These are phyloP conservation scores for Peniophora sp. DNA, from an alignment of 1,284 basidiomycete genomes.

Conservation along the genomic window DNA sequence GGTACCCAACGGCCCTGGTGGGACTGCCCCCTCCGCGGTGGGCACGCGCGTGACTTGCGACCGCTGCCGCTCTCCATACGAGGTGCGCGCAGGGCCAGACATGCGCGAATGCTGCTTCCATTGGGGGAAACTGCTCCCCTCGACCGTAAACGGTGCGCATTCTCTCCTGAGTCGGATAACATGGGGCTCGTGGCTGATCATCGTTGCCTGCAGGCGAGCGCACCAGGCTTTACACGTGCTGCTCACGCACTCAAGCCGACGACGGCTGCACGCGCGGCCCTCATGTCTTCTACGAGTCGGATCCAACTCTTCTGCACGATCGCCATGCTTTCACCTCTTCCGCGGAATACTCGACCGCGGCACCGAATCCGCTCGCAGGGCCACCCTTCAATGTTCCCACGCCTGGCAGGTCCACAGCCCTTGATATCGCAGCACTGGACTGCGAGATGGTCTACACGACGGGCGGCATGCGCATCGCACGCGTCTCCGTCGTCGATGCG, in stretches of 20 bases:
- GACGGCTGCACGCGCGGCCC: constrained; percentile 59
- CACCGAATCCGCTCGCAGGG: constrained; percentile 6
- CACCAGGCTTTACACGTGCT: constrained; percentile 59
- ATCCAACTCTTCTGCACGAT: constrained; percentile 61
- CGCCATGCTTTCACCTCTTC: constrained; percentile 67
- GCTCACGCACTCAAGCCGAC: constrained; percentile 47
- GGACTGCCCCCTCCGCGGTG: constrained; percentile 54
- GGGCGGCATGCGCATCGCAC: constrained; percentile 78
- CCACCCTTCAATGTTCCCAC: too few species aligned
- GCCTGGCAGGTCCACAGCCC: constrained; percentile 24
- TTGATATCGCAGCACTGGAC: constrained; percentile 79
- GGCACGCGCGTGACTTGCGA: constrained; percentile 70
- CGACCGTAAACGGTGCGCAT: constrained; percentile 51
- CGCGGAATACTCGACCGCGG: constrained; percentile 7
- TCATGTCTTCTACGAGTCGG: constrained; percentile 74
- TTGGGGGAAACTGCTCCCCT: constrained; percentile 67
- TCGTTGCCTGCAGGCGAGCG: constrained; percentile 46
- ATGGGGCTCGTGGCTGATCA: too few species aligned
- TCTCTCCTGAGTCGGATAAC: constrained; percentile 5
- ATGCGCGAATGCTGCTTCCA: constrained; percentile 72
- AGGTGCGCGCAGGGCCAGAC: constrained; percentile 33
- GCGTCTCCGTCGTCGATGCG: constrained; percentile 81
- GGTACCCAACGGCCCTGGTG: constrained; percentile 56
- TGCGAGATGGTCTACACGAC: constrained; percentile 94
- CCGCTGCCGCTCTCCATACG: constrained; percentile 59